phyloP scores from a whole-genome alignment of 1,284 basidiomycete species.

The Cryptococcus sp. region DNA sequence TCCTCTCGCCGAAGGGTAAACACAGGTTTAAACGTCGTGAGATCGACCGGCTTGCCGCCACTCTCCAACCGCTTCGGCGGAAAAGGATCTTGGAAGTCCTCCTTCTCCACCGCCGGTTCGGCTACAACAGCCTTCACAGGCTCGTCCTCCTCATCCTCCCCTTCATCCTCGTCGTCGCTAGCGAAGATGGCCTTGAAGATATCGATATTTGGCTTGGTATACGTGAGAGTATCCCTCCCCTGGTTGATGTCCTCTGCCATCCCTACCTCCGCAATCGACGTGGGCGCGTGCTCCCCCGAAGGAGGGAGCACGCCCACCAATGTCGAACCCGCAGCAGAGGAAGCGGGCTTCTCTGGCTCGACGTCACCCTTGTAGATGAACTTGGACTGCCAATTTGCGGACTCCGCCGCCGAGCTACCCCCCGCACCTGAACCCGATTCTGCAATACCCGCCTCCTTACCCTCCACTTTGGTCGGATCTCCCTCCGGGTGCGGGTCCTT shows the following conservation, averaged over 20 bases:
- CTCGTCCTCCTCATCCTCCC: slow-evolving; percentile 57
- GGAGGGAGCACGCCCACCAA: neutral
- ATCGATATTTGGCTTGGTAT: slow-evolving; percentile 80
- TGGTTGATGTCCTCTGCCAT: slow-evolving; percentile 84
- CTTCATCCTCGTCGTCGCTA: slow-evolving; percentile 77
- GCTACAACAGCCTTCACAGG: slow-evolving; percentile 8
- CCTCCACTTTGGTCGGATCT: slow-evolving; percentile 22
- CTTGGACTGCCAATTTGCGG: slow-evolving; percentile 39
- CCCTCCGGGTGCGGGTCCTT: slow-evolving; percentile 70
- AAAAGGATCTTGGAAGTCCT: slow-evolving; percentile 8
- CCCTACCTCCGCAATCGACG: slow-evolving; percentile 64
- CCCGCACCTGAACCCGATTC: neutral
- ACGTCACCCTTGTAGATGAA: slow-evolving; percentile 34
- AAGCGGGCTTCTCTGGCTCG: neutral
- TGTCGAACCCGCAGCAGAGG: neutral
- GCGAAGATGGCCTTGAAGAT: slow-evolving; percentile 95
- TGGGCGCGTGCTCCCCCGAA: slow-evolving; percentile 23
- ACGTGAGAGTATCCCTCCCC: slow-evolving; percentile 78
- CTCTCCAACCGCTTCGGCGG: slow-evolving; percentile 2
- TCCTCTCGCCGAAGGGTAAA: slow-evolving; percentile 52
- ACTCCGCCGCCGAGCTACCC: slow-evolving; percentile 27
- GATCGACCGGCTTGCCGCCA: slow-evolving; percentile 35
- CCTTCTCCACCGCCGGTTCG: neutral
- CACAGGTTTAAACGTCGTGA: slow-evolving; percentile 57
- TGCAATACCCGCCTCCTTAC: slow-evolving; percentile 1